Evolutionary conservation across 2,329 filamentous ascomycete genomes (phyloP), one percentile per base, ranked within the genome.

Genomic region (Fusarium albosuccineum): DNA sequence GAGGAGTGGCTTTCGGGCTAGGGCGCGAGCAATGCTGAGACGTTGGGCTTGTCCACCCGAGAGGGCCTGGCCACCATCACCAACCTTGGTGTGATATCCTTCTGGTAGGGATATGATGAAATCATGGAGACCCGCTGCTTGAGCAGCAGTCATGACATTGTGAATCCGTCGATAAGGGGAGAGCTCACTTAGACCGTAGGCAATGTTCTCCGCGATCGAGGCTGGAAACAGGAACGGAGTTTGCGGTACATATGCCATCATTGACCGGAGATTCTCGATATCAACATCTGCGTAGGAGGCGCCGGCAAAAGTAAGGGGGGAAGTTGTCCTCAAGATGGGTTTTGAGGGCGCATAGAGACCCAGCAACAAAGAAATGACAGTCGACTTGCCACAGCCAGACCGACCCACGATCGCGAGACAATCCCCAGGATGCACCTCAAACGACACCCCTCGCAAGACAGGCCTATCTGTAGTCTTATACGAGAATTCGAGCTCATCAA

Each of bases 351-450:
- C 68, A 68, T 96, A 93, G 0, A 97, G 82, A 1, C 91, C 88
- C 5, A 97, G 80, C 0, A 98, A 82, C 0, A 98, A 80, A 0
- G 91, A 87, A 1, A 91, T 85, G 36, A 97, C 84, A 0, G 95
- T 97, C 13, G 91, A 94, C 79, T 99, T 98, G 1, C 96, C 95
- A n/a, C 91, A 92, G 0, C 96, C 95, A 0, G 94, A 97, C 1
- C 87, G 81, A 1, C 95, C 94, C 3, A 97, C 93, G 17, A 98
- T 88, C 3, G 92, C 93, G 0, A 90, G 90, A 68, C 88, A 92
- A 5, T 86, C 88, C 22, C 90, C 89, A 0, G 85, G 77, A 1
- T 82, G 75, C 52, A 97, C 86, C 1, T 78, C 81, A 8, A 97
- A 80, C n/a, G 83, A 88, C n/a, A 97, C 76, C 22, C 87, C 81